Evolutionary conservation across 306 rosid genomes (phyloP), one percentile per base, ranked within the genome.

Genomic region (Heteromeles arbutifolia): DNA sequence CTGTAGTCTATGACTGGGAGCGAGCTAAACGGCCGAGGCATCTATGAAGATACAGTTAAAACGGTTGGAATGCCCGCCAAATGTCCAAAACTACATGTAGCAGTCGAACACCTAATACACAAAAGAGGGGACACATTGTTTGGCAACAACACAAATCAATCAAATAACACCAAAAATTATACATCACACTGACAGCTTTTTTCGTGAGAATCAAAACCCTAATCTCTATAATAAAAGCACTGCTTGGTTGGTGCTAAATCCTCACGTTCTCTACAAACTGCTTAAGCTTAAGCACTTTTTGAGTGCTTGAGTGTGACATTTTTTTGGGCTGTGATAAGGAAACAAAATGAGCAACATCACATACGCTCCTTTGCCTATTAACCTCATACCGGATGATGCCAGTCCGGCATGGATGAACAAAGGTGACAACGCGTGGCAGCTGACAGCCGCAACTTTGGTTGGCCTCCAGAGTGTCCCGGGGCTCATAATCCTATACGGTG

Each of bases 381-480:
- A 82, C 45, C 78, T 78, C 1, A 0, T 3, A 18, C 6, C 8
- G 2, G 76, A 81, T n/a, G 28, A 11, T 0, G 85, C 79, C 1
- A 61, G 59, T 29, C 88, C 85, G 5, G 83, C 37, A 0, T 85
- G 88, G 88, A 75, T 81, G 85, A 85, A 72, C 85, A 85, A 85
- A 62, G 88, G 66, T 17, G 88, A 85, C 85, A 85, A 85, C 24
- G 85, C 88, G 3, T 85, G 88, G 88, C 88, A 85, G 71, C 73
- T 85, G 70, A 85, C 77, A 2, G 88, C 88, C 0, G 88, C 85
- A 14, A 85, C 88, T 0, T 52, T 85, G 3, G 88, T 85, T 0
- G 85, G 88, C 19, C 73, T 85, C 5, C 85, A 85, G n/a, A 81
- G 88, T 56, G 75, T 85, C 8, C 88, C 88, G 10, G 88, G 88